phyloP scores from a whole-genome alignment of 2,329 filamentous ascomycete genomes.

The Penicillium sp. region DNA sequence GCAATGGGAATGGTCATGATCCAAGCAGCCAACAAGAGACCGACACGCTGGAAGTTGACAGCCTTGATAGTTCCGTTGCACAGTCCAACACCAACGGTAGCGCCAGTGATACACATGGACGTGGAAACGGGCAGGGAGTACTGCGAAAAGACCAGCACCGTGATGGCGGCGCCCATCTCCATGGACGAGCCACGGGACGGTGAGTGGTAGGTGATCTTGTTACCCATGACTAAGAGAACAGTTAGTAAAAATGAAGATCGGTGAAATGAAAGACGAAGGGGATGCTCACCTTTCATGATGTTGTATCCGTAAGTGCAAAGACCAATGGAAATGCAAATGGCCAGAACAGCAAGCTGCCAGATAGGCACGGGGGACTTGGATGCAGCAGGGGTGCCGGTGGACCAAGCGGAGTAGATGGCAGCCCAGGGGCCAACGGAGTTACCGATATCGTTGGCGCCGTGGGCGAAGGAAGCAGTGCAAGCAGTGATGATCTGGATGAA shows the following conservation, averaged over 20 bases:
- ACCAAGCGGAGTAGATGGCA: constrained; percentile 61
- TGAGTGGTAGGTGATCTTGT: constrained; percentile 66
- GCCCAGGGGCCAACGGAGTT: constrained; percentile 64
- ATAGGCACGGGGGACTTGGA: constrained; percentile 59
- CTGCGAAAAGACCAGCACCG: constrained; percentile 66
- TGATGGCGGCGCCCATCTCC: constrained; percentile 72
- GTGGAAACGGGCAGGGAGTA: constrained; percentile 68
- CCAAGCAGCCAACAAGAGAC: constrained; percentile 59
- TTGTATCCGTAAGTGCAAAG: constrained; percentile 71
- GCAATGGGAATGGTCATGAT: constrained; percentile 57
- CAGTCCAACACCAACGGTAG: constrained; percentile 67
- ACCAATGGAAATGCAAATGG: constrained; percentile 55
- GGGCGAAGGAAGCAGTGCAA: constrained; percentile 45
- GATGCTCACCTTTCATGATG: constrained; percentile 65
- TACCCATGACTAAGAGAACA: constrained; percentile 58
- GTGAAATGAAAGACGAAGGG: neutral
- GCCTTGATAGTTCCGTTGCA: constrained; percentile 65
- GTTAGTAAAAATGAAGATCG: constrained; percentile 10
- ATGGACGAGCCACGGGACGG: constrained; percentile 56
- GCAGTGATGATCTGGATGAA: constrained; percentile 49
- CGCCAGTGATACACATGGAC: constrained; percentile 71
- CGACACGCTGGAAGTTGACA: constrained; percentile 67
- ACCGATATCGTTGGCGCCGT: constrained; percentile 69
- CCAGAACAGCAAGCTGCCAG: constrained; percentile 67
- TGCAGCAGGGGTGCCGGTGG: constrained; percentile 51